Evolutionary conservation across 192 early-diverging fungal species (phyloP).

Genomic region (Kickxella alabastrina): DNA sequence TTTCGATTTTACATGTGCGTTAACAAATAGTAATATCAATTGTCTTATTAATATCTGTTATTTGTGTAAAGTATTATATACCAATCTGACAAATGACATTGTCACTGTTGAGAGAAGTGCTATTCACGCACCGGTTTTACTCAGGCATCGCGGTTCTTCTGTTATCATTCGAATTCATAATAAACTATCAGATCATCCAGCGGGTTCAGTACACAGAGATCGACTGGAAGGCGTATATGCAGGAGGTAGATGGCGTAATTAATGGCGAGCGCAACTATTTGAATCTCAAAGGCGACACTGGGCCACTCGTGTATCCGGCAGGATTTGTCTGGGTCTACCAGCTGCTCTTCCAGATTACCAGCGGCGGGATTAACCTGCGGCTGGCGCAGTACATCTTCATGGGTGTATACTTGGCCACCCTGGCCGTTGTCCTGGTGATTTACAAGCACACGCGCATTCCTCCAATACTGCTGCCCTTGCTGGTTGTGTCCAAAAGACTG

Average conservation of each 20-base stretch:
- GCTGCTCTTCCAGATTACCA: slow-evolving; percentile 63
- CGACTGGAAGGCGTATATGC: slow-evolving; percentile 96
- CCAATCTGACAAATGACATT: no score
- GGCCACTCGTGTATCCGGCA: slow-evolving; percentile 88
- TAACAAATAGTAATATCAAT: no score
- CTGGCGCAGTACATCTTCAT: slow-evolving; percentile 83
- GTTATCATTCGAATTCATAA: slow-evolving; percentile 11
- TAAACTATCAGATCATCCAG: slow-evolving; percentile 18
- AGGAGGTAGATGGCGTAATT: slow-evolving; percentile 76
- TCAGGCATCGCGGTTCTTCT: slow-evolving; percentile 7
- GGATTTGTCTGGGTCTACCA: slow-evolving; percentile 90
- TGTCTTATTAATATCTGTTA: no score
- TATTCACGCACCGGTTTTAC: slow-evolving; percentile 20
- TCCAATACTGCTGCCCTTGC: slow-evolving; percentile 58
- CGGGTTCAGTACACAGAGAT: slow-evolving; percentile 78
- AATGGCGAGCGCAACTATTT: slow-evolving; percentile 80
- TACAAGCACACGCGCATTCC: slow-evolving; percentile 65
- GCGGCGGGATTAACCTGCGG: slow-evolving; percentile 61
- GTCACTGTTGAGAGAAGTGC: background rate
- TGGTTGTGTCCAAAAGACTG: slow-evolving; percentile 75
- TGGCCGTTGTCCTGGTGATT: slow-evolving; percentile 62
- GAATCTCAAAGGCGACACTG: slow-evolving; percentile 81
- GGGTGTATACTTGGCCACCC: slow-evolving; percentile 66
- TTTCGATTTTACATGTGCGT: no score
- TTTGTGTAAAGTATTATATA: no score